Evolutionary conservation across 2,329 filamentous ascomycete genomes (phyloP), one percentile per base, ranked within the genome.

Genomic region (Aureobasidium pullulans): DNA sequence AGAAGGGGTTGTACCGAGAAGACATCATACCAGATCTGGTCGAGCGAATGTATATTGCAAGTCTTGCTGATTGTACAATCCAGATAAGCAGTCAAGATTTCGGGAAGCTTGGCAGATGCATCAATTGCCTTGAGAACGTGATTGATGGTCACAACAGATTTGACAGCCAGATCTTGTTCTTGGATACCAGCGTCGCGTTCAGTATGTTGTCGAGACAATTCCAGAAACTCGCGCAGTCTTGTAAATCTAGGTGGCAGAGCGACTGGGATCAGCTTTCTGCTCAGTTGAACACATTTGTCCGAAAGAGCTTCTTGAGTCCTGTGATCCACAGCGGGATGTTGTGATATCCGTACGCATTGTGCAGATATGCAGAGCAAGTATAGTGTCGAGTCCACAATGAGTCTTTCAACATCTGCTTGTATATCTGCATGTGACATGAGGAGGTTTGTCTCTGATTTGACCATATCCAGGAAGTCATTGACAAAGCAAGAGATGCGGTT

Each of bases 1-100:
- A 76, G 68, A 15, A 81, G 73, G 1, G 83, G 82, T 11, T 85
- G 71, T 1, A 81, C 64, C 1, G 74, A 76, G 64, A 84, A 83
- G 1, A 82, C 42, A n/a, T 72, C 71, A 43, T 73, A 71, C 72
- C 75, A 76, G 13, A 70, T 62, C 46, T 66, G 63, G 57, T 79
- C 71, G 15, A 76, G 69, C 53, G 64, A 61, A 16, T 64, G 62
- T 6, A 77, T 48, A 9, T 72, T 64, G 10, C 50, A 63, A 5
- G 68, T 31, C 16, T 19, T 39, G 4, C 11, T 10, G 8, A 60
- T n/a, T 28, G 42, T 1, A 15, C 36, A 31, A 10, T n/a, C 32
- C 4, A 48, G 31, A 8, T 40, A 43, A 16, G 53, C 29, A 37
- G 6, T 32, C 13, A 60, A 19, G 9, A 63, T 40, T 8, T 36